Conservation (phyloP, 1,284 basidiomycete genomes). For the Boletus mariae region DNA sequence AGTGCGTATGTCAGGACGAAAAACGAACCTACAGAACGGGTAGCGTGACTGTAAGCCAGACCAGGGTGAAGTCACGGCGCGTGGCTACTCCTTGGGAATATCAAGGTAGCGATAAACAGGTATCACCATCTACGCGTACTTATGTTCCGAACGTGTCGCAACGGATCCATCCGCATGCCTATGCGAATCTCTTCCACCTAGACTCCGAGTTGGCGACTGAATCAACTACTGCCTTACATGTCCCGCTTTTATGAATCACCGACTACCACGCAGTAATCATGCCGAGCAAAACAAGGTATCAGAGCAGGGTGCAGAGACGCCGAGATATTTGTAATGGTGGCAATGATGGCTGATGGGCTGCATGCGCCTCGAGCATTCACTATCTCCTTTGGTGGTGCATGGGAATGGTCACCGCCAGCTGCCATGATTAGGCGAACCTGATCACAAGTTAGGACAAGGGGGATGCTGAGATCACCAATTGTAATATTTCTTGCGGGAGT, state of each 20-base stretch:
- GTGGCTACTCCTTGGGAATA: not conserved
- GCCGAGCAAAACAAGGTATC: not conserved
- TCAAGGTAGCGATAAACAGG: not conserved
- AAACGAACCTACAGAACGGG: not conserved
- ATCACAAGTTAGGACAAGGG: not conserved
- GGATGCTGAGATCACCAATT: too few relatives aligned
- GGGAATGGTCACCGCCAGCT: not conserved
- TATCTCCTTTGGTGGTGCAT: not conserved
- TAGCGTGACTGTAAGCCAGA: too few relatives aligned
- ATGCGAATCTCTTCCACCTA: not conserved
- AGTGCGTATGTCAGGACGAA: not conserved
- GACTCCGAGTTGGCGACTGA: not conserved
- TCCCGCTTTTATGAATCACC: not conserved
- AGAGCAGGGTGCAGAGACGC: not conserved
- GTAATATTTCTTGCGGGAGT: too few relatives aligned
- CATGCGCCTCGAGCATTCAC: not conserved
- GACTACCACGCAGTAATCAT: not conserved
- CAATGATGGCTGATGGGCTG: not conserved
- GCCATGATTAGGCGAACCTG: not conserved
- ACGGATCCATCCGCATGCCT: not conserved
- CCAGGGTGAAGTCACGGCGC: too few relatives aligned
- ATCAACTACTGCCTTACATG: not conserved
- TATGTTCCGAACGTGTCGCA: not conserved
- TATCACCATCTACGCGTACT: not conserved
- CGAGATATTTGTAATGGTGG: not conserved